Percentiles rank a stretch among this genome's conserved stretches.
phyloP scores from a whole-genome alignment of 169 alveolate species.

The Cryptosporidium sp. region DNA sequence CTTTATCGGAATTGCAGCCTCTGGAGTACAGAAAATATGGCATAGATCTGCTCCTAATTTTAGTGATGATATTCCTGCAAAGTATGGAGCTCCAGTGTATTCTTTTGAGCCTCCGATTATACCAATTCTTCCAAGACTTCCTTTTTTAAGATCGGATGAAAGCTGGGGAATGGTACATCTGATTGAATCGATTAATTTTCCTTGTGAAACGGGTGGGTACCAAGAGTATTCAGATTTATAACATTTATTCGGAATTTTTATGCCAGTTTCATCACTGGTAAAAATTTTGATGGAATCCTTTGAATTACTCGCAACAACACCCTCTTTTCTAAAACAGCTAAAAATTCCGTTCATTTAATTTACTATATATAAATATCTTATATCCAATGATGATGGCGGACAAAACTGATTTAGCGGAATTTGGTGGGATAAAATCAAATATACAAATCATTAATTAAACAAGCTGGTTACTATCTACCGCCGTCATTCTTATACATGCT shows the following conservation, averaged over 20 bases:
- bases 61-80: conserved; percentile 89
- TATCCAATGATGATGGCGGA: conserved; percentile 17
- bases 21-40: conserved; percentile 88
- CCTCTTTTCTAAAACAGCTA: conserved; percentile 20
- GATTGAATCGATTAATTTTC: conserved; percentile 59
- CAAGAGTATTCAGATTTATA: conserved; percentile 12
- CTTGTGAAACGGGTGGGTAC: conserved; percentile 73
- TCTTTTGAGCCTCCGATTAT: conserved; percentile 92
- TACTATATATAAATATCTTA: not conserved
- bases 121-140: conserved; percentile 80
- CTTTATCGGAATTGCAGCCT: conserved; percentile 90
- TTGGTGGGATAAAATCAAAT: not conserved
- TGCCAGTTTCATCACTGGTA: not conserved
- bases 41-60: conserved; percentile 92
- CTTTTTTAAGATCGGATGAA: conserved; percentile 54
- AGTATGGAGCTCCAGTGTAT: conserved; percentile 93
- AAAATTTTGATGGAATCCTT: conserved; percentile 11
- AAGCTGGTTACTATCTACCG: not conserved
- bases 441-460: not conserved
- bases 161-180: conserved; percentile 37
- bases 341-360: conserved; percentile 4
- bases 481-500: conserved; percentile 31
- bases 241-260: not conserved
- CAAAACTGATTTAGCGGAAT: conserved; percentile 5
- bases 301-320: not conserved